Evolutionary conservation across 129 eudicot species (phyloP), one percentile per base, ranked within the genome.

Genomic region (Arctium lappa): DNA sequence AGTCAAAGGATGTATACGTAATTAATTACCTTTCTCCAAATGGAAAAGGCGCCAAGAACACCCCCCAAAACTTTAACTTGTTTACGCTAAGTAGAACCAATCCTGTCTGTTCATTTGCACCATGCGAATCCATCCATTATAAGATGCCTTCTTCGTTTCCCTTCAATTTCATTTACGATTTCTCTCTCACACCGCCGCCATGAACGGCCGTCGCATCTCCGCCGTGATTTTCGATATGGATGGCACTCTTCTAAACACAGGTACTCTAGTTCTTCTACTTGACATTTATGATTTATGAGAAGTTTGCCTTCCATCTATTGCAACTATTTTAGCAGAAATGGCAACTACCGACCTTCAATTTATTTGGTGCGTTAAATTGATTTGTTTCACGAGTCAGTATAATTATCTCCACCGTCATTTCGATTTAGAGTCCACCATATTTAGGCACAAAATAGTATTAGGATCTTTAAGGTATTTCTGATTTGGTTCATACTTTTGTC

Each of bases 201-300:
- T 85, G 88, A 82, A 80, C 39, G 76, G 76, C 78, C 18, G 74
- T 73, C 82, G 42, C 22, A 83, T 92, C 80, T 81, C 90, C 6
- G 91, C 94, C 22, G 87, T 90, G 72, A 88, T 92, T 71, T 85
- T 90, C 69, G 97, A 92, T 87, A 77, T 92, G 87, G 97, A 92
- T 76, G 97, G 97, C 39, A 92, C 97, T 77, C 92, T 92, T 86
- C 78, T 92, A 75, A 88, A 87, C 72, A 88, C 97, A 79, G 97
- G 97, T 92, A 79, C 15, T 7, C 29, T 73, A 38, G 4, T 8
- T 33, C 15, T 33, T 68, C 3, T 75, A 44, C 32, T 0, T 5
- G 77, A 37, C 29, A 60, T 18, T 22, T 8, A 63, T 22, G 3
- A 33, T 4, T 63, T 22, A 22, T 22, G 27, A 22, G 27, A 22